Evolutionary conservation across 2,329 filamentous ascomycete genomes (phyloP).

Genomic region (Hymenoscyphus fructigenus): DNA sequence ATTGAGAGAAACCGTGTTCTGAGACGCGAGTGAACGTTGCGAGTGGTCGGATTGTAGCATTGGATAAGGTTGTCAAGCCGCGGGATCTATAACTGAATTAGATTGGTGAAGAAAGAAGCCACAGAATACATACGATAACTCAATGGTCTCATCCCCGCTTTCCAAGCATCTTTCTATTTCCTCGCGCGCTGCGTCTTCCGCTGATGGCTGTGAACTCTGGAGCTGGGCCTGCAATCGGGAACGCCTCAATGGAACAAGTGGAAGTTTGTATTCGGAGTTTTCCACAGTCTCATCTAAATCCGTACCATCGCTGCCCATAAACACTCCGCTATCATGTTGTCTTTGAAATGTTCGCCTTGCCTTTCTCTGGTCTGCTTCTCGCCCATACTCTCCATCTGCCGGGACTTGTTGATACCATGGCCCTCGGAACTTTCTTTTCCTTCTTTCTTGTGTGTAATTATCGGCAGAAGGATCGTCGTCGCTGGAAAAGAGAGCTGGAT

Average conservation of each 20-base stretch:
- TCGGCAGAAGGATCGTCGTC: constrained; percentile 68
- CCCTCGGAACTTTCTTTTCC: constrained; percentile 63
- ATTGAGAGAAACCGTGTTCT: constrained; percentile 49
- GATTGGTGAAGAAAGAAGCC: background rate
- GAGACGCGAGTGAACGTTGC: constrained; percentile 51
- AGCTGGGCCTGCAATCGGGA: constrained; percentile 11
- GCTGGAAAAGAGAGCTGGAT: constrained; percentile 69
- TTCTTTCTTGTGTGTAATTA: constrained; percentile 58
- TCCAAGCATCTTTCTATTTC: constrained; percentile 57
- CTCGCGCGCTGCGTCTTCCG: constrained; percentile 46
- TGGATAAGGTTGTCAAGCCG: constrained; percentile 51
- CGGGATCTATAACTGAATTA: constrained; percentile 26
- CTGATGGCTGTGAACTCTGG: constrained; percentile 14
- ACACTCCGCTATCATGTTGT: constrained; percentile 68
- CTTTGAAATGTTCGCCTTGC: constrained; percentile 54
- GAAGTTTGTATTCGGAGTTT: constrained; percentile 2
- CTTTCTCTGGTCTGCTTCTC: constrained; percentile 22
- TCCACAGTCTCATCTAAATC: constrained; percentile 42
- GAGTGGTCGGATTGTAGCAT: constrained; percentile 57
- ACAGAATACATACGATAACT: constrained; percentile 55
- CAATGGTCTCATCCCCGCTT: constrained; percentile 56
- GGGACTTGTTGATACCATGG: constrained; percentile 66
- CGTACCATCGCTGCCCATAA: constrained; percentile 60
- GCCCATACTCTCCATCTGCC: constrained; percentile 29
- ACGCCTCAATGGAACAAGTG: constrained; percentile 18